Conservation (phyloP, 2,329 filamentous ascomycete genomes). For the Fonsecaea multimorphosa region DNA sequence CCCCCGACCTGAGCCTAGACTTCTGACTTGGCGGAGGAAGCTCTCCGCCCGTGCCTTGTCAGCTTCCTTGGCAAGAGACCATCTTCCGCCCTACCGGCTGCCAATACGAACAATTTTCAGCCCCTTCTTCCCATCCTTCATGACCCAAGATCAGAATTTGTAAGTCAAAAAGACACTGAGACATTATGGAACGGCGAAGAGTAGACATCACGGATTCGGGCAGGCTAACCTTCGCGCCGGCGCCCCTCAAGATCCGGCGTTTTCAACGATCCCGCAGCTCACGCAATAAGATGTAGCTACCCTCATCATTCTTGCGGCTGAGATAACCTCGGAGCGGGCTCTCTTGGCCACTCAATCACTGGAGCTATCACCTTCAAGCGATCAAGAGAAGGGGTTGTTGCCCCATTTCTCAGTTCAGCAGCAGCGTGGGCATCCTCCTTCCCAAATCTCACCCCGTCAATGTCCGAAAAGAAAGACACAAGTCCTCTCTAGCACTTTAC, state of each 20-base stretch:
- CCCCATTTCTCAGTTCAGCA: neutral
- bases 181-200: neutral
- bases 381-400: neutral
- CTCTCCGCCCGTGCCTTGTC: neutral
- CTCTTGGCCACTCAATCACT: neutral
- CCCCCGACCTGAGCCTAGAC: neutral
- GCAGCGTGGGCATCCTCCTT: neutral
- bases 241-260: neutral
- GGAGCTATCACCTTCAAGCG: neutral
- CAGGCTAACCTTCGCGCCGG: neutral
- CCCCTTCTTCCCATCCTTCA: neutral
- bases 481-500: neutral
- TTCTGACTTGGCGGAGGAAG: neutral
- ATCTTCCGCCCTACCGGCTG: neutral
- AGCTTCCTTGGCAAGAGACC: neutral
- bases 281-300: neutral
- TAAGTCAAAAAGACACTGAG: neutral
- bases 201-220: neutral
- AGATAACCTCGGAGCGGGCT: neutral
- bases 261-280: neutral
- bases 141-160: neutral
- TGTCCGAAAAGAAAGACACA: neutral
- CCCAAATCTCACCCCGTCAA: neutral
- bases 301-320: neutral
- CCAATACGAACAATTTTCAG: neutral